Evolutionary conservation across 1,284 basidiomycete genomes (phyloP), one percentile per base, ranked within the genome.

Genomic region (Cronartium ribicola): DNA sequence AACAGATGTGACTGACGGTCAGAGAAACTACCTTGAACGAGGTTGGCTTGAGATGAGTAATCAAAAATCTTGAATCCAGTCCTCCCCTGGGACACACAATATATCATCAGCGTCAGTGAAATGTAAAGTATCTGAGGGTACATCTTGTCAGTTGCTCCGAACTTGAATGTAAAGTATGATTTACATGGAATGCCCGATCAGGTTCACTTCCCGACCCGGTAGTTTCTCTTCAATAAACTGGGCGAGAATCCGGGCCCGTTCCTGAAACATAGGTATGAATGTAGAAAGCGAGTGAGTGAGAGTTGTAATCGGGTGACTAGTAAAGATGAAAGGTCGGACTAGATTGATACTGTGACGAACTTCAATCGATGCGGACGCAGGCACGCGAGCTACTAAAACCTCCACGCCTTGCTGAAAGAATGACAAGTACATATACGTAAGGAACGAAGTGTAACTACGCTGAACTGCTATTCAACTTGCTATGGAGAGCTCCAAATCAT

Each of bases 111-210:
- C 29, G 8, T 63, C 20, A 10, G 10, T 3, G 5, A 65, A 44
- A 40, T 14, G 17, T 10, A 65, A 44, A 37, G 37, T 17, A 43
- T 64, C n/a, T 29, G 41, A 66, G 41, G 20, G 17, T 29, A 14
- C n/a, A 39, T 41, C n/a, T 40, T 10, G 10, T 61, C 64, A 67
- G 14, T 17, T 71, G 20, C 71, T 40, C 20, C 29, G 62, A 22
- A 37, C 20, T 7, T 14, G 36, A n/a, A 36, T 13, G 29, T 5
- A 22, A 13, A n/a, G 2, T 17, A 62, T 14, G 6, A 57, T 72
- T 78, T 90, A 90, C 93, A 95, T 96, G 79, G 89, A 91, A 80
- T 96, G 93, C n/a, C 89, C 92, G 66, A 96, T 90, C 62, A 98
- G 85, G 81, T 97, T 95, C 29, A 97, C 88, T 67, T 87, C 87